Evolutionary conservation across 2,329 filamentous ascomycete genomes (phyloP), one percentile per base, ranked within the genome.

Genomic region (Tolypocladium pustulatum): DNA sequence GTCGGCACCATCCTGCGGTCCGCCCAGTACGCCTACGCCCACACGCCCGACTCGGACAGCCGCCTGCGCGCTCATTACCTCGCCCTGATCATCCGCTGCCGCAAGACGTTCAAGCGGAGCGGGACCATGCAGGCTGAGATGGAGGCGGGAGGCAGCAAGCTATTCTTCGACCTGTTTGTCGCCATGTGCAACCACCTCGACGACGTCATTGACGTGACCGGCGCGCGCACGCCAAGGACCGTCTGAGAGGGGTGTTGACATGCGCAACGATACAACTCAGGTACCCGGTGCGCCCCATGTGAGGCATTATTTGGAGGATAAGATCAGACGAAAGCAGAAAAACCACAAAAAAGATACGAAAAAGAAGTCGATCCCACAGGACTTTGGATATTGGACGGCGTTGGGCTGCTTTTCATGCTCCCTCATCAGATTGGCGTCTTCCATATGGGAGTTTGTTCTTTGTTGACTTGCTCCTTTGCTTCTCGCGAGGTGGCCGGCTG

Each of bases 81-180:
- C 74, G 91, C 92, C 73, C 85, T 97, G 76, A 96, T 97, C 76
- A 96, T 97, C 81, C 88, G 92, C 80, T 93, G 90, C 82, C 90
- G 93, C 75, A 91, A 91, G 81, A 96, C 91, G 70, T 97, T 97
- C 77, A 97, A 96, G 87, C 87, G 89, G 77, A 96, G 91, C 80
- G 92, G 92, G 77, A 97, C 92, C 76, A 96, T 97, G 91, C 92
- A 97, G 83, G 88, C 89, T 79, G 92, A 97, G 81, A 97, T 97
- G 92, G 90, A 96, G 81, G 86, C 86, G 75, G 91, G 92, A 74
- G 91, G 78, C 70, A 82, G 85, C 77, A 92, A 92, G 82, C 82
- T 97, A 78, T 97, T 94, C 83, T 97, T 97, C 79, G 92, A 97
- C 82, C 81, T 97, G 76, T 97, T 97, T 75, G 92, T 97, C 72